Percentiles rank a stretch among this genome's conserved stretches.
Conservation (phyloP, 1,139 yeast genomes). For the Meyerozyma guilliermondii region DNA sequence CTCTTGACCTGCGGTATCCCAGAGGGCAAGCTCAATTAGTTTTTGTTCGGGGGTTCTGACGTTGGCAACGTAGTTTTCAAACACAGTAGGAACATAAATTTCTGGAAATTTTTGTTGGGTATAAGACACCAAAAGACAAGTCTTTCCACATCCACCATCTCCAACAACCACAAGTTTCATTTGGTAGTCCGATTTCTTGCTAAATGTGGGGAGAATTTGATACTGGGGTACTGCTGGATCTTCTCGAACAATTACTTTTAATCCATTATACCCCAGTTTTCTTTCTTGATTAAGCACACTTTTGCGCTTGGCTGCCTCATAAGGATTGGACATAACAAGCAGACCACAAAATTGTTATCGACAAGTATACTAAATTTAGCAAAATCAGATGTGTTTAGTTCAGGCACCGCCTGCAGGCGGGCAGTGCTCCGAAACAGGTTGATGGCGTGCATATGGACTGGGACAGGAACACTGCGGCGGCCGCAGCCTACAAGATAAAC, state of each 20-base stretch:
- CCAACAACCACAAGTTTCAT: slow-evolving; percentile 84
- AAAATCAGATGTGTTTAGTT: no score
- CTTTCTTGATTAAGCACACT: slow-evolving; percentile 7
- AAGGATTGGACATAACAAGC: not conserved
- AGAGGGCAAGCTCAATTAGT: slow-evolving; percentile 61
- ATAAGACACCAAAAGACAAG: slow-evolving; percentile 79
- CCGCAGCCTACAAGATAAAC: no score
- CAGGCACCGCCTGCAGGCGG: no score
- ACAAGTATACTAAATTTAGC: no score
- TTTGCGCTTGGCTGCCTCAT: not conserved
- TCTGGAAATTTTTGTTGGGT: slow-evolving; percentile 74
- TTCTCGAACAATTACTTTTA: slow-evolving; percentile 31
- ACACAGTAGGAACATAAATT: slow-evolving; percentile 82
- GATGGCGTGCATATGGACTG: no score
- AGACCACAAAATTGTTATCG: no score
- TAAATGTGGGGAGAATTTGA: slow-evolving; percentile 25
- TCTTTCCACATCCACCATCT: slow-evolving; percentile 94
- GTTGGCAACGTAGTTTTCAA: slow-evolving; percentile 75
- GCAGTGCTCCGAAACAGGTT: no score
- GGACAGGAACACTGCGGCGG: no score
- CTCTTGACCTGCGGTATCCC: slow-evolving; percentile 97
- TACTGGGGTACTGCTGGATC: slow-evolving; percentile 38
- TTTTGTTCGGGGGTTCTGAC: slow-evolving; percentile 52
- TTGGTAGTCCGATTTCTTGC: slow-evolving; percentile 33
- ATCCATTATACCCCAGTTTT: slow-evolving; percentile 16